phyloP scores from a whole-genome alignment of 306 rosid species.

The Trichosanthes truncata region DNA sequence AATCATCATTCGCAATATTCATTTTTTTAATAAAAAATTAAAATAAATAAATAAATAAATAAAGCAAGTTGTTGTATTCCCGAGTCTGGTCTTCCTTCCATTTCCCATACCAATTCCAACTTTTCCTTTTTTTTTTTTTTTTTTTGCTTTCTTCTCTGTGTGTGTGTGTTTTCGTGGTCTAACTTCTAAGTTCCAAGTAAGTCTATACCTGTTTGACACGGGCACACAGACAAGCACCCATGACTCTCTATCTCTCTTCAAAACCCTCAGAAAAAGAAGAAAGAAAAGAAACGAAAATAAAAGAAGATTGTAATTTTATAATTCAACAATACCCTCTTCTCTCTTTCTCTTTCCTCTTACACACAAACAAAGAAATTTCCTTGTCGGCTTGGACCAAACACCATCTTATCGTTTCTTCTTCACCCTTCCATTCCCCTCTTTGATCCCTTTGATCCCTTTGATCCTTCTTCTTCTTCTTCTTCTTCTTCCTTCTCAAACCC shows the following conservation, averaged over 20 bases:
- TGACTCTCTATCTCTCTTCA: neutral
- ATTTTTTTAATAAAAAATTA: neutral
- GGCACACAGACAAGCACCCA: neutral
- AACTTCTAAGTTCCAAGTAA: neutral
- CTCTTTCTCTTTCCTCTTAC: neutral
- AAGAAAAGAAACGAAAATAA: no score
- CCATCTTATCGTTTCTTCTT: conserved; percentile 58
- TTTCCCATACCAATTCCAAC: neutral
- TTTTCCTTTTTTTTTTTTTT: neutral
- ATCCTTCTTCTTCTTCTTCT: neutral
- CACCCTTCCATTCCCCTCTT: conserved; percentile 15
- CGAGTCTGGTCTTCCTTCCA: neutral
- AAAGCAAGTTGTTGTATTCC: neutral
- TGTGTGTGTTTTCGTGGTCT: neutral
- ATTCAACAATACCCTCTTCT: neutral
- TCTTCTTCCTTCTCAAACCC: neutral
- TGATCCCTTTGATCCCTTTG: neutral
- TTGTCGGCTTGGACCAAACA: conserved; percentile 97
- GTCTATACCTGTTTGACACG: neutral
- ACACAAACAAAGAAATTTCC: conserved; percentile 29
- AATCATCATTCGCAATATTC: neutral
- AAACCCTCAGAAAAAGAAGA: neutral
- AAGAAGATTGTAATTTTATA: neutral
- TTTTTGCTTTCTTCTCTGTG: neutral
- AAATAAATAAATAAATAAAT: neutral